Evolutionary conservation across 78 protist genomes (phyloP).

Genomic region (Dictyostelium citrinum): DNA sequence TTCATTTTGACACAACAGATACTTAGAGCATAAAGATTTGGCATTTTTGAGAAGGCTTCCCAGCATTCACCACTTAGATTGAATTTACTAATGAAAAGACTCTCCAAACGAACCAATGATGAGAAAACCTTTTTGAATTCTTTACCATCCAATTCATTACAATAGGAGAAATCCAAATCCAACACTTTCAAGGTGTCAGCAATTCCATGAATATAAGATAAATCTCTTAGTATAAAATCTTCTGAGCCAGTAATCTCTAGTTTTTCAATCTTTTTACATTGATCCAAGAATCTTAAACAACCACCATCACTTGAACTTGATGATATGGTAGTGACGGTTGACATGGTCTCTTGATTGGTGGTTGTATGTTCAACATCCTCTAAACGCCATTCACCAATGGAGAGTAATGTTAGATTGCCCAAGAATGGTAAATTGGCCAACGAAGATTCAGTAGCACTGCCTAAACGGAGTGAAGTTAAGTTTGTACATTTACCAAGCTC

Average conservation of each 20-base stretch:
- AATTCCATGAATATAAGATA: not conserved
- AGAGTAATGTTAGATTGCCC: not conserved
- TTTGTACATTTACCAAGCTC: not conserved
- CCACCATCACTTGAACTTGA: not conserved
- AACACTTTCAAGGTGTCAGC: not conserved
- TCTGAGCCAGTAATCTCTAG: not conserved
- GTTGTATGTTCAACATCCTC: not conserved
- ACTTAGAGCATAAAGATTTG: not conserved
- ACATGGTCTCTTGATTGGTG: conserved; percentile 21
- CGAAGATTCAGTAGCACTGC: conserved; percentile 3
- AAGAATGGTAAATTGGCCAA: conserved; percentile 25
- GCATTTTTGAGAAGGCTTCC: conserved; percentile 34
- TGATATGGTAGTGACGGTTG: not conserved
- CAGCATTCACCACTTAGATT: conserved; percentile 30
- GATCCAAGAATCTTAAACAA: not conserved
- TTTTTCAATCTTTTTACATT: conserved; percentile 13
- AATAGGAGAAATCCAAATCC: conserved; percentile 46
- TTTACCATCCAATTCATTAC: not conserved
- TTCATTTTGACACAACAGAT: conserved; percentile 44
- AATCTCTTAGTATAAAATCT: not conserved
- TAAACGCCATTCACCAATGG: conserved; percentile 49
- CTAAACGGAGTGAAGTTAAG: not conserved
- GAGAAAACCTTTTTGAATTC: conserved; percentile 5
- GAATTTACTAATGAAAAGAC: conserved; percentile 31
- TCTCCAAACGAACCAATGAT: not conserved